Evolutionary conservation across 1,284 basidiomycete species (phyloP).

Genomic region (Spongiforma sp.): DNA sequence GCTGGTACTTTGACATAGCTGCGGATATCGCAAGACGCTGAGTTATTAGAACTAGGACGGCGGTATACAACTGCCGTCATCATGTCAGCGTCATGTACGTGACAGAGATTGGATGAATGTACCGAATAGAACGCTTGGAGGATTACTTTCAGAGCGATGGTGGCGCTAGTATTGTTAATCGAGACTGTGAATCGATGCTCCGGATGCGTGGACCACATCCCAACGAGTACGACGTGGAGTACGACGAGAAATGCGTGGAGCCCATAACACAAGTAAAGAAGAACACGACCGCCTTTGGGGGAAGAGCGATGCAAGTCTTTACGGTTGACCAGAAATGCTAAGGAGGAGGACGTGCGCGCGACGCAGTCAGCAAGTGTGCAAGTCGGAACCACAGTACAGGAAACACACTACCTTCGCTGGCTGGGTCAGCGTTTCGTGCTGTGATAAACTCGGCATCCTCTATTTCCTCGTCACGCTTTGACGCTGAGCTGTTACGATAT

Average conservation of each 20-base stretch:
- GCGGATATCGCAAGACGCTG: constrained; percentile 9
- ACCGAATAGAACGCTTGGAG: constrained; percentile 15
- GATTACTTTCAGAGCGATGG: background rate
- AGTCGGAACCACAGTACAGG: no score
- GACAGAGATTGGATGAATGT: background rate
- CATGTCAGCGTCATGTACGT: no score
- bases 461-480: no score
- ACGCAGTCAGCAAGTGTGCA: no score
- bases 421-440: no score
- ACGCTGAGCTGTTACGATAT: no score
- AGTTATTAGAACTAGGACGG: constrained; percentile 13
- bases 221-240: constrained; percentile 5
- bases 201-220: constrained; percentile 5
- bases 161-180: background rate
- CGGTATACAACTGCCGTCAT: constrained; percentile 18
- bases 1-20: constrained; percentile 10
- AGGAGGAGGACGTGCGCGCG: no score
- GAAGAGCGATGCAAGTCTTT: background rate
- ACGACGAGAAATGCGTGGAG: constrained; percentile 10
- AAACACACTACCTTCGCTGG: no score
- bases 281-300: background rate
- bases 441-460: no score
- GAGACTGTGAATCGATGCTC: constrained; percentile 7
- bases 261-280: constrained; percentile 9
- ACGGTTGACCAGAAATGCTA: no score